Percentiles rank a stretch among this genome's conserved stretches.
phyloP scores from a whole-genome alignment of 2,329 filamentous ascomycete genomes.

The Chaetomiaceae sp. region DNA sequence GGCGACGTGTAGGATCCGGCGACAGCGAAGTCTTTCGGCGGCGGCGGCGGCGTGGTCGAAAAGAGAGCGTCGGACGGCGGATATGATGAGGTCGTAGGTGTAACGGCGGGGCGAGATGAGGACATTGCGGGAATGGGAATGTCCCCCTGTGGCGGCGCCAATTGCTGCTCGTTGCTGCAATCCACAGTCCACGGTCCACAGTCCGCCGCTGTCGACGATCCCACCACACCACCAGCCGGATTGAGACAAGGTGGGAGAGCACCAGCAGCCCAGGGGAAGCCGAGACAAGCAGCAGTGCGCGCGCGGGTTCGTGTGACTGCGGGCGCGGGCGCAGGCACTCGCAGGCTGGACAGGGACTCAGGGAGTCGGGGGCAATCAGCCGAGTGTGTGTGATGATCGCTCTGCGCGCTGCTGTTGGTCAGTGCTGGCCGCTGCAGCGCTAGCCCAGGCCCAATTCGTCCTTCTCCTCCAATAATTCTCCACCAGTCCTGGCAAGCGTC shows the following conservation, averaged over 20 bases:
- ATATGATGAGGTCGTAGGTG: constrained; percentile 20
- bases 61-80: constrained; percentile 9
- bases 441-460: constrained; percentile 13
- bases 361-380: constrained; percentile 17
- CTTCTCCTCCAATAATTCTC: constrained; percentile 15
- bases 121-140: constrained; percentile 24
- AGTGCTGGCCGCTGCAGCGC: constrained; percentile 3
- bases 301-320: constrained; percentile 19
- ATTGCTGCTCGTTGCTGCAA: constrained; percentile 6
- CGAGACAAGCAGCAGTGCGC: constrained; percentile 20
- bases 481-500: constrained; percentile 12
- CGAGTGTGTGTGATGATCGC: constrained; percentile 13
- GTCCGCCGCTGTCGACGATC: too few relatives aligned
- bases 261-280: constrained; percentile 18
- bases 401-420: constrained; percentile 19
- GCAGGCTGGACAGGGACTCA: constrained; percentile 1
- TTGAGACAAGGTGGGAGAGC: constrained; percentile 20
- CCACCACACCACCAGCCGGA: constrained; percentile 19
- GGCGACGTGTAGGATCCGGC: constrained; percentile 19
- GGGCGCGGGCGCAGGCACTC: constrained; percentile 1
- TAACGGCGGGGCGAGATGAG: constrained; percentile 22
- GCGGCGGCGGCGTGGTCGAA: constrained; percentile 18
- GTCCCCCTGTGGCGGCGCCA: constrained; percentile 11
- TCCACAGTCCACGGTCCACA: background rate
- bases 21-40: constrained; percentile 7